phyloP scores from a whole-genome alignment of 225 moss, liverwort and hornwort species.

The Climacium dendroides region DNA sequence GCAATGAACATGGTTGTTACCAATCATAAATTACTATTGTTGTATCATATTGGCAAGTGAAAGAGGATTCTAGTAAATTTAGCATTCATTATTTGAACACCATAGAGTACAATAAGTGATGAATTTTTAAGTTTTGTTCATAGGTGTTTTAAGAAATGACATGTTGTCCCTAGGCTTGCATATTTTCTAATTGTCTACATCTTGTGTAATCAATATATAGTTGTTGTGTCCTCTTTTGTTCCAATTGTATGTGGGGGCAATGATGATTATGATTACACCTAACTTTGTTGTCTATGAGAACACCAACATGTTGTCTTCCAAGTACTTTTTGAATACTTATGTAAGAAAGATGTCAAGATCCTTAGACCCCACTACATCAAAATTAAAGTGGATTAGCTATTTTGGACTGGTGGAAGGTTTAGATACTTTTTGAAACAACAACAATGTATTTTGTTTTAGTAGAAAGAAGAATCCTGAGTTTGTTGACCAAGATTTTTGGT shows the following conservation, averaged over 20 bases:
- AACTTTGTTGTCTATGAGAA: neutral
- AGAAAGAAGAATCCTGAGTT: neutral
- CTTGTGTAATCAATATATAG: neutral
- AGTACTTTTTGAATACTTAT: neutral
- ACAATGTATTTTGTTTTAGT: too few relatives aligned
- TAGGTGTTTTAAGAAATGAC: neutral
- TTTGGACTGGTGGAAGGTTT: neutral
- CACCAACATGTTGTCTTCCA: neutral
- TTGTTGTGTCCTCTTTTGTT: neutral
- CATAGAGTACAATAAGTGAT: neutral
- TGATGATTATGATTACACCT: neutral
- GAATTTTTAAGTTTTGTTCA: neutral
- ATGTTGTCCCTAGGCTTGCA: neutral
- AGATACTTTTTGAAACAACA: too few relatives aligned
- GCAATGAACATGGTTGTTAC: neutral
- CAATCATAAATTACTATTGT: neutral
- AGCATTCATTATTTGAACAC: neutral
- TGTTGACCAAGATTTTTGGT: neutral
- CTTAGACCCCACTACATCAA: neutral
- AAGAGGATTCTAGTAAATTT: neutral
- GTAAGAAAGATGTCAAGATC: neutral
- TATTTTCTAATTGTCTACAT: neutral
- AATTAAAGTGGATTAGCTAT: neutral
- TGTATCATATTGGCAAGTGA: neutral
- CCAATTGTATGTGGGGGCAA: neutral